Evolutionary conservation across 805 yeast genomes (phyloP), one percentile per base, ranked within the genome.

Genomic region (Komagataella phaffii): DNA sequence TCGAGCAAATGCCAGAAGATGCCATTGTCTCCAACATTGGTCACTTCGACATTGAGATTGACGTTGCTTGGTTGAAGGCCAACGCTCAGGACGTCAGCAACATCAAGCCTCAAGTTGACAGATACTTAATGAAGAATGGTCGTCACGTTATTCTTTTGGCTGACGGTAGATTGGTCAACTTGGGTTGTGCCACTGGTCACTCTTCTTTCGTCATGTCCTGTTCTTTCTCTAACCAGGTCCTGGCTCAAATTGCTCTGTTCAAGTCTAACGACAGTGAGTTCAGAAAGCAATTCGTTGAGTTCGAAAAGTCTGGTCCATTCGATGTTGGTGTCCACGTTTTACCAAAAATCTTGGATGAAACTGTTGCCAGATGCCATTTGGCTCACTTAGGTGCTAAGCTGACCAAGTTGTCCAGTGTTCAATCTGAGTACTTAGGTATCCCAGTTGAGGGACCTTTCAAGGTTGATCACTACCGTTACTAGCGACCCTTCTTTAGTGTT

Each of bases 161-260:
- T 61, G 96, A 90, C 75, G 99, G 99, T 77, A 89, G 99, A 80
- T 85, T 91, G 67, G 98, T 91, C 70, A 91, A 91, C 89, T 81
- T 91, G 70, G 99, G 99, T 66, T 93, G 98, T 79, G 99, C 98
- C 70, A 91, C 98, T 66, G 99, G 99, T 70, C 99, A 91, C 81
- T 86, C 98, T 50, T 88, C 97, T 46, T 91, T 91, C 70, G 99
- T 91, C 68, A 91, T 91, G 99, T 89, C 97, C 57, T 93, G 98
- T 78, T 93, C 98, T 52, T 91, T 91, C 95, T 88, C 97, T 64
- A 91, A 91, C 87, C 99, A 91, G 80, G 98, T 91, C 59, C 80
- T 91, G 70, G 99, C 99, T 64, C 99, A 91, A 79, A 91, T 90
- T 67, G 98, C 97, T 65, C 77, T 90, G 70, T 91, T 78, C 95